phyloP scores from a whole-genome alignment of 192 early-diverging fungal species.

The Backusella tuberculispora region DNA sequence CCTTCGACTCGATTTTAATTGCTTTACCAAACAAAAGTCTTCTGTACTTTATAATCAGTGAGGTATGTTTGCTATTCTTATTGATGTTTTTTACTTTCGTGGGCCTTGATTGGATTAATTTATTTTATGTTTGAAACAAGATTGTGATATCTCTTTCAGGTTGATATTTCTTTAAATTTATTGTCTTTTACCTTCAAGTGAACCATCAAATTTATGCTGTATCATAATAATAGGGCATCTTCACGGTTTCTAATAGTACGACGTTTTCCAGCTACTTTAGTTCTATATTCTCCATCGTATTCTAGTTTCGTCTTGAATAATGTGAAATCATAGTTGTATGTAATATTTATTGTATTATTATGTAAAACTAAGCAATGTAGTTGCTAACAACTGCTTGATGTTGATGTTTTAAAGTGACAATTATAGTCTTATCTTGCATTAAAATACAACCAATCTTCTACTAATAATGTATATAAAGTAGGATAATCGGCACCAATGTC shows the following conservation, averaged over 20 bases:
- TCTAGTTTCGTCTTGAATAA: constrained; percentile 8
- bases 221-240: neutral
- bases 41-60: neutral
- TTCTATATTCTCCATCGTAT: neutral
- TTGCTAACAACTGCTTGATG: neutral
- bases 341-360: neutral
- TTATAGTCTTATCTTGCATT: neutral
- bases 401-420: neutral
- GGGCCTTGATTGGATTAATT: neutral
- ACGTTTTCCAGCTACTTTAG: constrained; percentile 5
- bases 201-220: constrained; percentile 1
- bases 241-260: constrained; percentile 4
- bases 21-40: neutral
- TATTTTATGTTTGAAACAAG: constrained; percentile 5
- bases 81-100: neutral
- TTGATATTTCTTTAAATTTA: neutral
- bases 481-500: neutral
- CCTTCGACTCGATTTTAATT: neutral
- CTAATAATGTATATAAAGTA: neutral
- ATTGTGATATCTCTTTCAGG: neutral
- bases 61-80: neutral
- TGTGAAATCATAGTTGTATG: neutral
- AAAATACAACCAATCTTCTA: neutral
- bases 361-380: too few species aligned
- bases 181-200: constrained; percentile 2